Percentiles rank a stretch among this genome's conserved stretches.
Evolutionary conservation across 2,329 filamentous ascomycete species (phyloP).

Genomic region (Aspergillus luchuensis): DNA sequence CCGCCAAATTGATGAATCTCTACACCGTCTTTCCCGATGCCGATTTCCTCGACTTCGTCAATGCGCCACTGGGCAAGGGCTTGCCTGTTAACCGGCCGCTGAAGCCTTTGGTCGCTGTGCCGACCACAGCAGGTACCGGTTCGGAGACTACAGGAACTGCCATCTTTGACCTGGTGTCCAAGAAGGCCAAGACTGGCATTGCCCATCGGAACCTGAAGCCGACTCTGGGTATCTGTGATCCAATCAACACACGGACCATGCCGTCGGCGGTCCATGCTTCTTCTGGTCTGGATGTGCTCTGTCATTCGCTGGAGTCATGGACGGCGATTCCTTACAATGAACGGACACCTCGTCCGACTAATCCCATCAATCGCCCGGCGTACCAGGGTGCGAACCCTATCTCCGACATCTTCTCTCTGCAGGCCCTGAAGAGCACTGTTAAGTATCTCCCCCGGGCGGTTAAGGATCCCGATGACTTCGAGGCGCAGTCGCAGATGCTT

Average conservation of each 20-base stretch:
- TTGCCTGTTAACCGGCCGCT: slow-evolving; percentile 70
- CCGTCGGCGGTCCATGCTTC: slow-evolving; percentile 88
- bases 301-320: slow-evolving; percentile 94
- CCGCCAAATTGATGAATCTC: slow-evolving; percentile 97
- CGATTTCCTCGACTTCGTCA: slow-evolving; percentile 96
- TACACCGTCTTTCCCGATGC: slow-evolving; percentile 90
- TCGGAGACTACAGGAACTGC: slow-evolving; percentile 97
- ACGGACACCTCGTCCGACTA: slow-evolving; percentile 77
- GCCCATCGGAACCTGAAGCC: slow-evolving; percentile 95
- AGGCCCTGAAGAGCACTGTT: slow-evolving; percentile 78
- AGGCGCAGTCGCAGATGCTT: slow-evolving; percentile 94
- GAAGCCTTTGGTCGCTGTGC: slow-evolving; percentile 76
- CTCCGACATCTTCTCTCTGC: slow-evolving; percentile 92
- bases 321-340: slow-evolving; percentile 94
- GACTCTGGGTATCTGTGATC: slow-evolving; percentile 81
- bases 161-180: slow-evolving; percentile 91
- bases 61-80: slow-evolving; percentile 87
- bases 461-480: slow-evolving; percentile 82
- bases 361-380: slow-evolving; percentile 86
- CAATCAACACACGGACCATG: slow-evolving; percentile 94
- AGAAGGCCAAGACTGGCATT: slow-evolving; percentile 91
- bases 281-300: slow-evolving; percentile 91
- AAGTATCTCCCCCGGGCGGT: slow-evolving; percentile 91
- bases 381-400: slow-evolving; percentile 99
- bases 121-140: slow-evolving; percentile 82